A percentile compares a stretch with the other conserved stretches of the same genome.
phyloP scores from a whole-genome alignment of 164 flowering plant genomes.

The Annona cherimola region DNA sequence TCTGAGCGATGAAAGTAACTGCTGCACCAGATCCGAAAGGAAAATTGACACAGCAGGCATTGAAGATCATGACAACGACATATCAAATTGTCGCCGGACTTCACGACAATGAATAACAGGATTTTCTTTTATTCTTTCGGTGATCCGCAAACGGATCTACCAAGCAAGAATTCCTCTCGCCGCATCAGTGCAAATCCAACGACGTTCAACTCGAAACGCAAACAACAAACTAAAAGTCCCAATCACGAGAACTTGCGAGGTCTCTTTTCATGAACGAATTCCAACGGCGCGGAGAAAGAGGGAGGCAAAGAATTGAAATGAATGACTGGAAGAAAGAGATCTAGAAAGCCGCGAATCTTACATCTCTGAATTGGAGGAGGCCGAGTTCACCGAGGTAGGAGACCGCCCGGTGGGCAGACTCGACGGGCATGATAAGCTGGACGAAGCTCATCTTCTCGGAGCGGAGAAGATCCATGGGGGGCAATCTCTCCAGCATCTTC shows the following conservation, averaged over 20 bases:
- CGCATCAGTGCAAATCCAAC: neutral
- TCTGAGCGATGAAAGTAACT: too few relatives aligned
- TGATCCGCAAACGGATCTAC: neutral
- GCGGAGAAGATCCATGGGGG: constrained; percentile 86
- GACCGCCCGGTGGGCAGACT: constrained; percentile 76
- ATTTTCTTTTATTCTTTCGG: neutral
- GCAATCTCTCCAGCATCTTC: constrained; percentile 24
- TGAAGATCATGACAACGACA: neutral
- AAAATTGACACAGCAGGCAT: neutral
- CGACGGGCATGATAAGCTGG: constrained; percentile 88
- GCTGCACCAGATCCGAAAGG: too few relatives aligned
- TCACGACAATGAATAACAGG: too few relatives aligned
- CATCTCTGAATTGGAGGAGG: constrained; percentile 92
- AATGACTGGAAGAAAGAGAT: neutral
- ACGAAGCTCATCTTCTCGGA: constrained; percentile 94
- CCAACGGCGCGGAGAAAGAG: neutral
- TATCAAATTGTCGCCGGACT: neutral
- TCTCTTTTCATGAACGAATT: neutral
- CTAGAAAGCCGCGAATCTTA: constrained; percentile 14
- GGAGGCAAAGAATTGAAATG: neutral
- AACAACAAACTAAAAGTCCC: neutral
- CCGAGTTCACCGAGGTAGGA: constrained; percentile 89
- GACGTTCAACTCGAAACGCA: neutral
- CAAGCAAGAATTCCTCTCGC: neutral
- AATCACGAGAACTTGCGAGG: neutral